These are phyloP conservation scores for Hypomontagnella submonticulosa DNA, from an alignment of 495 filamentous ascomycete species.

Conservation along the genomic window DNA sequence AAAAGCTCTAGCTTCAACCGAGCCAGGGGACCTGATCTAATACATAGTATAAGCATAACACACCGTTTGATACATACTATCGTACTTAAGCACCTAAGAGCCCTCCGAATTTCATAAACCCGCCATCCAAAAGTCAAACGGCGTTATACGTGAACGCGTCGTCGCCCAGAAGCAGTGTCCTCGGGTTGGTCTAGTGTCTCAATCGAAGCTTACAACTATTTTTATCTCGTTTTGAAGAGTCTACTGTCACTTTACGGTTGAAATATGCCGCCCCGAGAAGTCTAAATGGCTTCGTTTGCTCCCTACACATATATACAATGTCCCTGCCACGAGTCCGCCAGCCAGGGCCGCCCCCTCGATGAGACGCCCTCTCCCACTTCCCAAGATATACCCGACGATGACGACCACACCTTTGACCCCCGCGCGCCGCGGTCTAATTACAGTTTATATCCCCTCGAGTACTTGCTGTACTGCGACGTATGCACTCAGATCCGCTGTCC, in stretches of 20 bases:
- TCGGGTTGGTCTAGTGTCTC: not conserved
- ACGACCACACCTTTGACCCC: constrained; percentile 87
- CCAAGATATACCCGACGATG: constrained; percentile 64
- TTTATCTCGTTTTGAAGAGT: constrained; percentile 1
- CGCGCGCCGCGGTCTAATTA: constrained; percentile 84
- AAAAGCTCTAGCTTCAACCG: too few species aligned
- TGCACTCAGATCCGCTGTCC: constrained; percentile 96
- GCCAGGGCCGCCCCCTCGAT: constrained; percentile 55
- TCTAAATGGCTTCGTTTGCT: constrained; percentile 75
- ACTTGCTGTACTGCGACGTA: constrained; percentile 94
- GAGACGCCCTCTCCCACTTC: constrained; percentile 50
- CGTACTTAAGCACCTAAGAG: too few species aligned
- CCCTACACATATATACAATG: constrained; percentile 95
- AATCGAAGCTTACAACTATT: not conserved
- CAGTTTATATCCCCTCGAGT: constrained; percentile 91
- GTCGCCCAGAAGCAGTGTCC: not conserved
- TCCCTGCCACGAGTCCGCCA: constrained; percentile 77
- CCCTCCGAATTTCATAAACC: too few species aligned
- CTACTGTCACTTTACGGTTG: constrained; percentile 15
- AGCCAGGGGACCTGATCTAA: too few species aligned
- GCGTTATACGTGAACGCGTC: not conserved
- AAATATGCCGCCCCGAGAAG: constrained; percentile 42
- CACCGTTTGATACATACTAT: too few species aligned
- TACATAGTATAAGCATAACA: too few species aligned
- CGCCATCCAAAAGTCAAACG: too few species aligned